Evolutionary conservation across 2,329 filamentous ascomycete species (phyloP).

Genomic region (Tolypocladium pustulatum): DNA sequence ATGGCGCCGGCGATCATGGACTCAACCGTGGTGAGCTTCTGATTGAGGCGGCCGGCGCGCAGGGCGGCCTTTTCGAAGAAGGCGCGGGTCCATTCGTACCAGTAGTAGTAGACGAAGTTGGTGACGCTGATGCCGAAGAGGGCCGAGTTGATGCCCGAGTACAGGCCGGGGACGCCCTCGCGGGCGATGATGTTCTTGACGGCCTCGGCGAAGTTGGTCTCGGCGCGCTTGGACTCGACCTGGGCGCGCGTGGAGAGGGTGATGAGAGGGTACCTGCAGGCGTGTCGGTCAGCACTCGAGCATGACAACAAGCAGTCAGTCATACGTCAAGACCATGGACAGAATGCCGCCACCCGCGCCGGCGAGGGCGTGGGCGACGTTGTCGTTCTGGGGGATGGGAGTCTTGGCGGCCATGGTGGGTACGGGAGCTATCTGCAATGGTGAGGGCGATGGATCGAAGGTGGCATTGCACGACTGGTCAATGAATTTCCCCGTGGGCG

Average conservation of each 20-base stretch:
- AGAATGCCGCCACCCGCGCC: conserved; percentile 88
- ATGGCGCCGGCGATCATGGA: conserved; percentile 92
- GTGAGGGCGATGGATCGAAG: neutral
- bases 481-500: neutral
- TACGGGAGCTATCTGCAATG: neutral
- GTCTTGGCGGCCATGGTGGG: conserved; percentile 38
- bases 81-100: conserved; percentile 94
- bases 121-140: conserved; percentile 97
- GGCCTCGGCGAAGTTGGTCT: conserved; percentile 74
- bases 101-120: conserved; percentile 99
- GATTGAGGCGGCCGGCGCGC: conserved; percentile 60
- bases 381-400: conserved; percentile 78
- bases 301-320: neutral
- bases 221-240: conserved; percentile 89
- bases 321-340: conserved; percentile 89
- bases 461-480: neutral
- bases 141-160: conserved; percentile 85
- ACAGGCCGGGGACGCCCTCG: conserved; percentile 81
- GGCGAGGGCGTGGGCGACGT: conserved; percentile 89
- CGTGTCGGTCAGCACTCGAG: neutral
- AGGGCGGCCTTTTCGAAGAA: conserved; percentile 73
- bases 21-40: conserved; percentile 83
- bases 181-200: conserved; percentile 80
- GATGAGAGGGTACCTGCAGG: conserved; percentile 80
- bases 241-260: conserved; percentile 95